Evolutionary conservation across 2,329 filamentous ascomycete genomes (phyloP).

Genomic region (Botrytis porri): DNA sequence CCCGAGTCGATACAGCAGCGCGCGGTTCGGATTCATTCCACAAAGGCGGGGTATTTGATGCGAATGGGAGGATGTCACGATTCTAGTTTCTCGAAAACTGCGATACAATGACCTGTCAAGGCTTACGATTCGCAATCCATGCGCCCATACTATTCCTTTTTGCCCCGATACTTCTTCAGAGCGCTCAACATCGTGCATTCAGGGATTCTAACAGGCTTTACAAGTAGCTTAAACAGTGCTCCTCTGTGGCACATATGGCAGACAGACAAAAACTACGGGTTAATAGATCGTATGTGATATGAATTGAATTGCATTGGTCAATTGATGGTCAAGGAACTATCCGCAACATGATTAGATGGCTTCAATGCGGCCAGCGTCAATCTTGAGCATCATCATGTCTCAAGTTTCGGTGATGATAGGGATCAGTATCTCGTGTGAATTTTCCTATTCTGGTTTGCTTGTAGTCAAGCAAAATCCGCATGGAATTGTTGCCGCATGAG

Average conservation of each 20-base stretch:
- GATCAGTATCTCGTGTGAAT: not conserved
- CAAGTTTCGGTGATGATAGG: not conserved
- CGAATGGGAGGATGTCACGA: conserved; percentile 10
- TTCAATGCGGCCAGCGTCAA: conserved; percentile 14
- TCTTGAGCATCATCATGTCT: not conserved
- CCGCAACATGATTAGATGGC: conserved; percentile 1
- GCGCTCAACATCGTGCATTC: not conserved
- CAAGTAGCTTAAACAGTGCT: conserved; percentile 3
- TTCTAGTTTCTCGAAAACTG: conserved; percentile 15
- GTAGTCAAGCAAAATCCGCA: not conserved
- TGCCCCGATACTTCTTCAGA: too few species aligned
- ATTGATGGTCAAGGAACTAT: not conserved
- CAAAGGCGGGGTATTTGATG: not conserved
- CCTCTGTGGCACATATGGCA: not conserved
- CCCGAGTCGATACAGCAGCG: conserved; percentile 14
- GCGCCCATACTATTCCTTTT: too few species aligned
- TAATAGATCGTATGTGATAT: not conserved
- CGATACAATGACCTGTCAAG: conserved; percentile 3
- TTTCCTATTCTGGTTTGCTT: not conserved
- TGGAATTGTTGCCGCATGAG: not conserved
- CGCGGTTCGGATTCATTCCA: conserved; percentile 3
- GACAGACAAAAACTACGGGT: not conserved
- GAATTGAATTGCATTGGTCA: not conserved
- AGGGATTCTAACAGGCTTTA: not conserved
- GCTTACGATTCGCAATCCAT: not conserved